Percentiles rank a stretch among this genome's conserved stretches.
phyloP scores from a whole-genome alignment of 305 asterid genomes.

The Solanum aculeatissimum region DNA sequence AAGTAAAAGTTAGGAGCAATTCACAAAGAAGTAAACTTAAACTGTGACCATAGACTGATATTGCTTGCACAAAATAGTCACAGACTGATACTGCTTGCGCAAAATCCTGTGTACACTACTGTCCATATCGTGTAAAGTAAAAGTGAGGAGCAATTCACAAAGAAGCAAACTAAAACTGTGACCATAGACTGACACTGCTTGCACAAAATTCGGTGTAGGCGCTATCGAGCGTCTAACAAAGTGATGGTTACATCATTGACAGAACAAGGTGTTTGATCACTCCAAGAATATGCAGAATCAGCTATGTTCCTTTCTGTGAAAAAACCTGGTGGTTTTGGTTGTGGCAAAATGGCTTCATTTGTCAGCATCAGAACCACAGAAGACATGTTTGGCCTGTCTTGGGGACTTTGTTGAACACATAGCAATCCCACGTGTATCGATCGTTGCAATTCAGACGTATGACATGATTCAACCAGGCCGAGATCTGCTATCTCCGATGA shows the following conservation, averaged over 20 bases:
- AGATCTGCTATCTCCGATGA: constrained; percentile 18
- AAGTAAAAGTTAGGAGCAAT: not conserved
- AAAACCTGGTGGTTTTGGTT: constrained; percentile 39
- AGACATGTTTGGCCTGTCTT: constrained; percentile 45
- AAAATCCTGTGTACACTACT: not conserved
- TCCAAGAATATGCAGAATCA: not conserved
- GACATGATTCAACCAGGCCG: not conserved
- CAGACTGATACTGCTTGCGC: not conserved
- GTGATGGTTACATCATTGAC: constrained; percentile 20
- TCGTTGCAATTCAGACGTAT: constrained; percentile 7
- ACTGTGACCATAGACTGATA: not conserved
- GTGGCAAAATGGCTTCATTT: constrained; percentile 21
- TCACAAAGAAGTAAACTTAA: not conserved
- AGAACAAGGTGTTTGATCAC: constrained; percentile 7
- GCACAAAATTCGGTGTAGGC: not conserved
- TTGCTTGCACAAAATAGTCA: not conserved
- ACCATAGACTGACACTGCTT: not conserved
- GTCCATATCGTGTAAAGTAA: not conserved
- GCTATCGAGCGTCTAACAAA: constrained; percentile 12
- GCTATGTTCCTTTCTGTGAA: constrained; percentile 19
- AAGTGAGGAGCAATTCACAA: not conserved
- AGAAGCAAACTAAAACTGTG: not conserved
- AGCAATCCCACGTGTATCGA: constrained; percentile 29
- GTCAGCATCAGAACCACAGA: constrained; percentile 36
- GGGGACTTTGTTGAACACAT: constrained; percentile 36